A percentile compares a stretch with the other conserved stretches of the same genome.
Conservation (phyloP, 2,329 filamentous ascomycete species). For the Calonectria montana region DNA sequence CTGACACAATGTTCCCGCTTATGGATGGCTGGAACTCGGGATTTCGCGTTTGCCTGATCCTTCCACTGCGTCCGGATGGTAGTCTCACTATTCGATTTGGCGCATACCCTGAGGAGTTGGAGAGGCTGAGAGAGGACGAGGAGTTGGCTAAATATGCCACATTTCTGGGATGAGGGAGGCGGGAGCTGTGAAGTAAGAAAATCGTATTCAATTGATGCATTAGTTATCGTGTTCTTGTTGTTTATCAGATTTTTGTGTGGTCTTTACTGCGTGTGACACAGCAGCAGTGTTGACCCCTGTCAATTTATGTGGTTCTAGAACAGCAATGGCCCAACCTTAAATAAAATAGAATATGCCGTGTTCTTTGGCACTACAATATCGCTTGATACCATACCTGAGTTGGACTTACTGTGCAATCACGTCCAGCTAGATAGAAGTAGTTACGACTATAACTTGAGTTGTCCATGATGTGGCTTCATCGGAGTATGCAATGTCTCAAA, state of each 20-base stretch:
- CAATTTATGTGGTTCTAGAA: neutral
- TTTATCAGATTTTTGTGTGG: neutral
- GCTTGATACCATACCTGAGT: too few relatives aligned
- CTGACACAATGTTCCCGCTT: slow-evolving; percentile 43
- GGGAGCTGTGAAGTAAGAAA: too few relatives aligned
- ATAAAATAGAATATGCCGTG: neutral
- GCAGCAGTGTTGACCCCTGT: neutral
- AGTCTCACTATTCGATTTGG: slow-evolving; percentile 44
- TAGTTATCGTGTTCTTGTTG: too few relatives aligned
- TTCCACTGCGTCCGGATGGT: slow-evolving; percentile 43
- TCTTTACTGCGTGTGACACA: too few relatives aligned
- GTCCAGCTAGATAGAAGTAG: too few relatives aligned
- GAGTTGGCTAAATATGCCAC: slow-evolving; percentile 42
- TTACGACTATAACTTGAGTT: too few relatives aligned
- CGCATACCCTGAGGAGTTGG: slow-evolving; percentile 43
- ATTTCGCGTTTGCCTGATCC: slow-evolving; percentile 41
- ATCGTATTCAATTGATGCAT: neutral
- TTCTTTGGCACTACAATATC: too few relatives aligned
- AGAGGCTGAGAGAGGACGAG: slow-evolving; percentile 38
- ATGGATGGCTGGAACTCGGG: slow-evolving; percentile 39
- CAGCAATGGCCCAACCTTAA: neutral
- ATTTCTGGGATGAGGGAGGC: neutral
- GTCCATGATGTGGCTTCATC: too few relatives aligned
- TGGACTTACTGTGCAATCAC: too few relatives aligned
- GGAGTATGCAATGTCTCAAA: neutral